Conservation (phyloP, 2,329 filamentous ascomycete species). For the Chrysoporthe puriensis region DNA sequence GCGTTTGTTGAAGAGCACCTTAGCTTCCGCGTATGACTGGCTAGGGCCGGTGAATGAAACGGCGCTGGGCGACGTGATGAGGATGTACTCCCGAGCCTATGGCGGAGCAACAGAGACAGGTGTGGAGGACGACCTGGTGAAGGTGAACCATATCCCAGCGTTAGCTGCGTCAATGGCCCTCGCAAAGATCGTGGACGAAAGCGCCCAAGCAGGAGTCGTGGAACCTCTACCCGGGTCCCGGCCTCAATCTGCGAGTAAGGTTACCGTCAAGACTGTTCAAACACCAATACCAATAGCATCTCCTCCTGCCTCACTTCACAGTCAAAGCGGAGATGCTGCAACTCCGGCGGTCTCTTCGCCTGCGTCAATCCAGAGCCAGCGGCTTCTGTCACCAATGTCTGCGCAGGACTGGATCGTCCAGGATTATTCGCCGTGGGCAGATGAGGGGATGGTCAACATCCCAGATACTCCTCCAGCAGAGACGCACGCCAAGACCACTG, state of each 20-base stretch:
- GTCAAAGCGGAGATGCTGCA: not conserved
- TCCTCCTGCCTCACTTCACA: not conserved
- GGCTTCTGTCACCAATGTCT: slow-evolving; percentile 11
- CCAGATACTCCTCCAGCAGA: slow-evolving; percentile 3
- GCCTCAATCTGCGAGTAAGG: not conserved
- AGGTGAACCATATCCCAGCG: not conserved
- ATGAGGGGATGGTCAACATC: not conserved
- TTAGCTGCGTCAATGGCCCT: slow-evolving; percentile 1
- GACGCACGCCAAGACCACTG: not conserved
- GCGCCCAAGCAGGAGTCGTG: not conserved
- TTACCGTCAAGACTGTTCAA: not conserved
- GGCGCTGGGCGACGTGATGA: slow-evolving; percentile 57
- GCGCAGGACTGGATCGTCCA: not conserved
- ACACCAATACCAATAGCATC: no score
- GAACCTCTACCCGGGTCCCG: slow-evolving; percentile 5
- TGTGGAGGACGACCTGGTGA: slow-evolving; percentile 44
- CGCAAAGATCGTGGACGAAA: not conserved
- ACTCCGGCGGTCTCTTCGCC: not conserved
- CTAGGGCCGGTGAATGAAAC: slow-evolving; percentile 51
- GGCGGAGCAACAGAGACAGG: slow-evolving; percentile 55
- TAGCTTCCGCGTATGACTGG: slow-evolving; percentile 61
- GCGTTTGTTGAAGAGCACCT: slow-evolving; percentile 53
- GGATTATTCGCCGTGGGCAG: not conserved
- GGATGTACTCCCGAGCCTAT: slow-evolving; percentile 60
- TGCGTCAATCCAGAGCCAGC: not conserved